A percentile compares a stretch with the other conserved stretches of the same genome.
These are phyloP conservation scores for Pichia sp. DNA, from an alignment of 1,139 yeast genomes.

Conservation along the genomic window DNA sequence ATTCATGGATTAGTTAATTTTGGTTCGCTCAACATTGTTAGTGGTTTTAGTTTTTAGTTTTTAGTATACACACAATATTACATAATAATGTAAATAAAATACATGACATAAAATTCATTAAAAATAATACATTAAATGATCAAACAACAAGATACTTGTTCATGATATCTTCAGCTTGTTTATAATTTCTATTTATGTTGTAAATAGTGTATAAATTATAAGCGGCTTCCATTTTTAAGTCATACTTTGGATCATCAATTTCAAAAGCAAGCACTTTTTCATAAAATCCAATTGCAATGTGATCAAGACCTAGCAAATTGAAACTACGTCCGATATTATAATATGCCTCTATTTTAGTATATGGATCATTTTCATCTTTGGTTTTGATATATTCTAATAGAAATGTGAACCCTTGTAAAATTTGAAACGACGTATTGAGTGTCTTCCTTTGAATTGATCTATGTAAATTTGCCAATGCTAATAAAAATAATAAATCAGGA, in stretches of 20 bases:
- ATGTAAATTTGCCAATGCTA: slow-evolving; percentile 82
- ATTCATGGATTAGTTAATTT: not conserved
- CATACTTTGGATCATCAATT: slow-evolving; percentile 35
- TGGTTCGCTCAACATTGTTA: not conserved
- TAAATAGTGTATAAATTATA: slow-evolving; percentile 75
- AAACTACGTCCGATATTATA: slow-evolving; percentile 82
- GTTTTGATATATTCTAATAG: slow-evolving; percentile 62
- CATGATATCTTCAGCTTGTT: slow-evolving; percentile 55
- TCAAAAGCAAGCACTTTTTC: slow-evolving; percentile 48
- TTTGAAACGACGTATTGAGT: slow-evolving; percentile 75
- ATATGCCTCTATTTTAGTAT: slow-evolving; percentile 69
- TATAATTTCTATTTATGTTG: slow-evolving; percentile 64
- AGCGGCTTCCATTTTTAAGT: slow-evolving; percentile 72
- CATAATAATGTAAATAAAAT: no score
- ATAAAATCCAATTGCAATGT: slow-evolving; percentile 69
- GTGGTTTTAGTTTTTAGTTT: no score
- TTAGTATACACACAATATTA: no score
- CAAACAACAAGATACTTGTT: slow-evolving; percentile 41
- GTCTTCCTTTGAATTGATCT: slow-evolving; percentile 89
- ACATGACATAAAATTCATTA: not conserved
- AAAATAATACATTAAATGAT: not conserved
- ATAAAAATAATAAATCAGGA: slow-evolving; percentile 67
- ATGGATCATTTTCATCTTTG: slow-evolving; percentile 35
- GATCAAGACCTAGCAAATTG: slow-evolving; percentile 71
- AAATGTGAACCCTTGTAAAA: slow-evolving; percentile 79